Base-by-base conservation (phyloP, 2,329 filamentous ascomycete species). In the Plenodomus biglobosus region DNA sequence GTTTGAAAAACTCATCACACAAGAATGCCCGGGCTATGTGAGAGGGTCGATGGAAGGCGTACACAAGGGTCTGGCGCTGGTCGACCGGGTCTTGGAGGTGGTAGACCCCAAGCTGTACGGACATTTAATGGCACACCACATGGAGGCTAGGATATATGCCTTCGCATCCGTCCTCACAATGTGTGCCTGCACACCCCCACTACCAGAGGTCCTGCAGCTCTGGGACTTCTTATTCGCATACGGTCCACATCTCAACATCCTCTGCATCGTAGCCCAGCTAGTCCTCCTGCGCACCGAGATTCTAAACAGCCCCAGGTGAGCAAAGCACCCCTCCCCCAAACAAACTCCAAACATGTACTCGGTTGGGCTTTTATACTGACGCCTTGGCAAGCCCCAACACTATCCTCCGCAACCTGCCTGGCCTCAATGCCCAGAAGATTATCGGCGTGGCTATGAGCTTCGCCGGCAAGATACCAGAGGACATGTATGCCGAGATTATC, bases 161-260 rank as follows among this genome's bases (percentile, higher is more conserved):
- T 99, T 99, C 65, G 90, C 94, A 1, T 95, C 90, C 1, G 94
- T 99, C 0, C 78, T 97, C 55, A 99, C 94, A 0, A 81, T 99
- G 42, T 96, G 91, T 66, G 94, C 94, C 20, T 97, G 94, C 72
- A 99, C 94, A 15, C 94, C 94, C 15, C 94, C 94, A 2, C 74
- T 99, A 45, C 92, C 92, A 0, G 92, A 99, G 73, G 94, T 99
- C 0, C 74, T 99, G 46, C 84, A 88, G 54, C 80, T 99, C 2
- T 99, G 94, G 94, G 94, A 99, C 70, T 99, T 99, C 62, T 75
- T 99, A 18, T 95, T 99, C 66, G 92, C 94, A 0, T 99, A 96
- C 61, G 94, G 94, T 0, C 86, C 91, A 30, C 94, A 99, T 71
- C 73, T 99, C 52, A 99, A 99, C 66, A 90, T 99, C 46, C 75